Conservation (phyloP, 768 basidiomycete species). For the Mycena vitilis region DNA sequence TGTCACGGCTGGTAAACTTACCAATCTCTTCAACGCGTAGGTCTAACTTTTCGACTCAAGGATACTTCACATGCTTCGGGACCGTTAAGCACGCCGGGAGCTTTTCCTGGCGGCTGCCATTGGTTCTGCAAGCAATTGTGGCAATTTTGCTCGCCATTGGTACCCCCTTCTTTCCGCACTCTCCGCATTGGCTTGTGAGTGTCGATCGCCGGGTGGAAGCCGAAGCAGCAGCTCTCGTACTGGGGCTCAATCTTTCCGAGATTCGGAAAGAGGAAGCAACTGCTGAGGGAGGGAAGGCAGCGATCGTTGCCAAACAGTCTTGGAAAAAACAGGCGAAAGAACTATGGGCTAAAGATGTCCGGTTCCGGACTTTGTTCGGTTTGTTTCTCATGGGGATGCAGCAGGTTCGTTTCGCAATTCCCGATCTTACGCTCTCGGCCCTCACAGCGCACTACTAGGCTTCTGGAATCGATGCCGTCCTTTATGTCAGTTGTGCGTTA, state of each 20-base stretch:
- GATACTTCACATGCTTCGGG: constrained; percentile 54
- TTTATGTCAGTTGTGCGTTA: constrained; percentile 40
- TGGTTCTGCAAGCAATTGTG: constrained; percentile 47
- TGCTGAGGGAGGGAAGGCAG: background rate
- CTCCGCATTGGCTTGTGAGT: constrained; percentile 54
- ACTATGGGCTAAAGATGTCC: constrained; percentile 43
- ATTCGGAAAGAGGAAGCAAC: constrained; percentile 34
- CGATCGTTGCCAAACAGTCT: background rate
- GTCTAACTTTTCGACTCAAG: constrained; percentile 30
- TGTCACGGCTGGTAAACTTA: constrained; percentile 46
- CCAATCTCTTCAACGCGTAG: background rate
- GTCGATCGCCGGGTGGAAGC: constrained; percentile 51
- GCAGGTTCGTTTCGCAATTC: constrained; percentile 42
- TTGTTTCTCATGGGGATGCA: constrained; percentile 58
- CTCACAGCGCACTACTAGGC: constrained; percentile 40
- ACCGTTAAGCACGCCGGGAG: constrained; percentile 44
- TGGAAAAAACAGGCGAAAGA: constrained; percentile 36
- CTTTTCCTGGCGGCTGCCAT: constrained; percentile 53
- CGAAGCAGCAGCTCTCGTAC: constrained; percentile 38
- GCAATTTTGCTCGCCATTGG: constrained; percentile 44
- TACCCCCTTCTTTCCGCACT: constrained; percentile 49
- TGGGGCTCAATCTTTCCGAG: constrained; percentile 46
- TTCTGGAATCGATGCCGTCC: constrained; percentile 49
- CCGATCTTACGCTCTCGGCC: background rate
- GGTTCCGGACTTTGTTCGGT: constrained; percentile 51